These are phyloP conservation scores for Galeopsis tetrahit DNA, from an alignment of 257 asterid species.

Conservation along the genomic window DNA sequence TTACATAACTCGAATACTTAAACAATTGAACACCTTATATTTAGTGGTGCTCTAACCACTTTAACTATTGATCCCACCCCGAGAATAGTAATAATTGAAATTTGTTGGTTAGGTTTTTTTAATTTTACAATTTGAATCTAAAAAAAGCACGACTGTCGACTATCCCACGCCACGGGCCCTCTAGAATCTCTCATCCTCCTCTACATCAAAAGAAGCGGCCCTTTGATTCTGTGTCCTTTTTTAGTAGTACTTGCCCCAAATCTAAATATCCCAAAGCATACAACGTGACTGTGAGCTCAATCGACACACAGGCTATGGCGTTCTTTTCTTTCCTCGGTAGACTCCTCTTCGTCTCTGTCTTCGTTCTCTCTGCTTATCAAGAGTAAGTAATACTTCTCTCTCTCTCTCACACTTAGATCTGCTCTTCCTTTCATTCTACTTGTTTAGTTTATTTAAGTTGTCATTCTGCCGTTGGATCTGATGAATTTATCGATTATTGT, in stretches of 20 bases:
- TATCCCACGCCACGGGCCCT: slow-evolving; percentile 9
- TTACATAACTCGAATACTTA: too few species aligned
- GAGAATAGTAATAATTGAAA: too few species aligned
- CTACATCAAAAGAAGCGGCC: neutral
- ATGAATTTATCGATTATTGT: slow-evolving; percentile 15
- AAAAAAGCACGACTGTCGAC: neutral
- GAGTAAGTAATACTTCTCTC: slow-evolving; percentile 78
- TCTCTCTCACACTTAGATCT: slow-evolving; percentile 62
- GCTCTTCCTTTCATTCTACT: slow-evolving; percentile 23
- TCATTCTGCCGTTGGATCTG: slow-evolving; percentile 51
- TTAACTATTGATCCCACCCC: too few species aligned
- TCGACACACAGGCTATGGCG: slow-evolving; percentile 57
- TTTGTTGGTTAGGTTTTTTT: too few species aligned
- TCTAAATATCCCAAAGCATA: slow-evolving; percentile 25
- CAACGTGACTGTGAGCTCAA: neutral
- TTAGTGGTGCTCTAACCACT: too few species aligned
- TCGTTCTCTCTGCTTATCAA: slow-evolving; percentile 85
- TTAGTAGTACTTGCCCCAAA: slow-evolving; percentile 27
- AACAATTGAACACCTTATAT: too few species aligned
- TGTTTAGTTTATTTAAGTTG: slow-evolving; percentile 4
- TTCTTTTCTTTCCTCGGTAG: slow-evolving; percentile 77
- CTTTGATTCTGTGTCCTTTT: slow-evolving; percentile 40
- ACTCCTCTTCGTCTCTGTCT: slow-evolving; percentile 84
- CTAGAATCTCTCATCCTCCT: slow-evolving; percentile 31
- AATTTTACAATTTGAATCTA: neutral